These are phyloP conservation scores for Leccinum obscurum DNA, from an alignment of 768 basidiomycete genomes.

Conservation along the genomic window DNA sequence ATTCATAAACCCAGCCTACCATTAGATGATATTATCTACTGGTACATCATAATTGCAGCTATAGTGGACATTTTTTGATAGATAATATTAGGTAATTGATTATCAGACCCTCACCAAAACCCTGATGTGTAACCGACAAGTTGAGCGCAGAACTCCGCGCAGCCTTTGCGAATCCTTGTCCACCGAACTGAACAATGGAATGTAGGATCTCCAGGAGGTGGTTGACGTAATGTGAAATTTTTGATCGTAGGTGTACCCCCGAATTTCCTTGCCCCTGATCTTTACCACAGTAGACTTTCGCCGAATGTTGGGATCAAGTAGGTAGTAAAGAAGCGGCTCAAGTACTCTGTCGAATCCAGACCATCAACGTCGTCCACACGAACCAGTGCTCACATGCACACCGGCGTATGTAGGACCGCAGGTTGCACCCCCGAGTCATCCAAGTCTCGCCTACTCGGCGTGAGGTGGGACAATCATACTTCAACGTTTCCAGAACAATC, in stretches of 20 bases:
- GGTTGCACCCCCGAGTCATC: conserved; percentile 79
- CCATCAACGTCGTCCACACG: conserved; percentile 1
- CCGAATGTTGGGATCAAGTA: conserved; percentile 69
- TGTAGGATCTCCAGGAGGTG: conserved; percentile 81
- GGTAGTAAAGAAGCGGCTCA: conserved; percentile 80
- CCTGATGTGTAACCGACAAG: too few species aligned
- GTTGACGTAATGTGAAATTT: conserved; percentile 66
- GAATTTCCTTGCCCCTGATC: conserved; percentile 65
- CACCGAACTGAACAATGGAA: conserved; percentile 81
- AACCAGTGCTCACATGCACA: conserved; percentile 29
- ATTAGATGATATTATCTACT: too few species aligned
- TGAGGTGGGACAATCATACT: conserved; percentile 68
- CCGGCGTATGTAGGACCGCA: conserved; percentile 85
- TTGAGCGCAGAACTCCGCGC: conserved; percentile 44
- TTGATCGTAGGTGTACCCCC: conserved; percentile 66
- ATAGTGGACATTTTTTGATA: too few species aligned
- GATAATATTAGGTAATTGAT: too few species aligned
- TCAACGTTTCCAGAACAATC: conserved; percentile 81
- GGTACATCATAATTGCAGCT: too few species aligned
- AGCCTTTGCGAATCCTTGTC: conserved; percentile 81
- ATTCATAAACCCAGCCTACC: too few species aligned
- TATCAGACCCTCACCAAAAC: too few species aligned
- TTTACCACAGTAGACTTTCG: conserved; percentile 50
- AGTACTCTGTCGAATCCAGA: conserved; percentile 58
- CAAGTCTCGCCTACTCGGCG: conserved; percentile 90